Evolutionary conservation across 441 rosid genomes (phyloP).

Genomic region (Mallotus repandus): DNA sequence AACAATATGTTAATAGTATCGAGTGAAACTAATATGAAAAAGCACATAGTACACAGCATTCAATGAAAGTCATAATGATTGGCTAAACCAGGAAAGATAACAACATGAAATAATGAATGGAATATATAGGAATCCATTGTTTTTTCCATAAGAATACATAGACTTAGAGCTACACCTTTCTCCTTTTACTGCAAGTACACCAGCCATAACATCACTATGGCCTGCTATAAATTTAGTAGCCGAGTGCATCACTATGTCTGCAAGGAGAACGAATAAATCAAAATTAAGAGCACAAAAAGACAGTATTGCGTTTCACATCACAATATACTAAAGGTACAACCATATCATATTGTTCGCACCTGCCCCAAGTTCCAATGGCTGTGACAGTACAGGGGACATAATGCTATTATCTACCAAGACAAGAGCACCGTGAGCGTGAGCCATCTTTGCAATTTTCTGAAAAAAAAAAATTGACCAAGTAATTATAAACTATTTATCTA

Average conservation of each 20-base stretch:
- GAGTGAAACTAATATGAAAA: neutral
- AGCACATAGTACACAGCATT: neutral
- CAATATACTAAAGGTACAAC: neutral
- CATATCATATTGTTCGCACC: constrained; percentile 35
- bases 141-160: neutral
- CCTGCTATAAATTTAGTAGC: constrained; percentile 94
- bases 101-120: neutral
- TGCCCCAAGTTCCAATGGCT: constrained; percentile 91
- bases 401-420: constrained; percentile 91
- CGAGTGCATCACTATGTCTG: constrained; percentile 96
- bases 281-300: constrained; percentile 13
- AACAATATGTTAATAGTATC: neutral
- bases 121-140: neutral
- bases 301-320: constrained; percentile 11
- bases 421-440: constrained; percentile 79
- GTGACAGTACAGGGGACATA: constrained; percentile 85
- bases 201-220: constrained; percentile 95
- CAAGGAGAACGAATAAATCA: constrained; percentile 22
- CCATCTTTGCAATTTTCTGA: constrained; percentile 83
- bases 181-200: constrained; percentile 89
- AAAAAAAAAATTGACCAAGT: neutral
- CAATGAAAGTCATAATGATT: constrained; percentile 1
- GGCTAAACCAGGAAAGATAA: too few relatives aligned
- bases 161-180: constrained; percentile 54
- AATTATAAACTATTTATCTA: neutral